Percentiles rank a stretch among this genome's conserved stretches.
phyloP scores from a whole-genome alignment of 257 asterid species.

The Misopates orontium region DNA sequence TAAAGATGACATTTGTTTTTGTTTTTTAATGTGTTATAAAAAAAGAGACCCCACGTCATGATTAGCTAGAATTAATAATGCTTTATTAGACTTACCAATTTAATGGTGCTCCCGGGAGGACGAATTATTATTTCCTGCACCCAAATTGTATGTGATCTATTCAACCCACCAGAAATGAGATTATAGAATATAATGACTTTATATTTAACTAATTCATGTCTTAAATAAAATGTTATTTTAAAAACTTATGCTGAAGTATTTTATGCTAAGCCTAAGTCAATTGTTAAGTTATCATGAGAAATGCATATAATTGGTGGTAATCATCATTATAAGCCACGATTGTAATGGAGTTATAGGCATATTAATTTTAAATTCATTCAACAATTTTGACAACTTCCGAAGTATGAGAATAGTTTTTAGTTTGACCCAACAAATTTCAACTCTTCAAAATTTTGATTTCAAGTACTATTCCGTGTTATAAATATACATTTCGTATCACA shows the following conservation, averaged over 20 bases:
- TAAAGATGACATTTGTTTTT: no score
- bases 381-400: no score
- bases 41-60: neutral
- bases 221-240: no score
- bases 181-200: no score
- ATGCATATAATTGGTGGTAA: constrained; percentile 8
- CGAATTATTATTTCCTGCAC: neutral
- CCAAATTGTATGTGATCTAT: no score
- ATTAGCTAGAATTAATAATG: constrained; percentile 7
- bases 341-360: constrained; percentile 13
- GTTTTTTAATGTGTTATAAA: no score
- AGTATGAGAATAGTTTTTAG: neutral
- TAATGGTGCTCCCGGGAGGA: neutral
- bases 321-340: constrained; percentile 8
- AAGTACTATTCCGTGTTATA: neutral
- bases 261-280: neutral
- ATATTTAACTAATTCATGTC: no score
- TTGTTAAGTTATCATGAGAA: constrained; percentile 13
- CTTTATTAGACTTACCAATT: neutral
- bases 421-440: neutral
- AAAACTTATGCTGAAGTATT: no score
- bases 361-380: no score
- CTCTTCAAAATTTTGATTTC: neutral
- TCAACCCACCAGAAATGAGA: no score
- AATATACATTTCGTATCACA: neutral